Conservation (phyloP, 257 asterid species). For the Fraxinus anomala region DNA sequence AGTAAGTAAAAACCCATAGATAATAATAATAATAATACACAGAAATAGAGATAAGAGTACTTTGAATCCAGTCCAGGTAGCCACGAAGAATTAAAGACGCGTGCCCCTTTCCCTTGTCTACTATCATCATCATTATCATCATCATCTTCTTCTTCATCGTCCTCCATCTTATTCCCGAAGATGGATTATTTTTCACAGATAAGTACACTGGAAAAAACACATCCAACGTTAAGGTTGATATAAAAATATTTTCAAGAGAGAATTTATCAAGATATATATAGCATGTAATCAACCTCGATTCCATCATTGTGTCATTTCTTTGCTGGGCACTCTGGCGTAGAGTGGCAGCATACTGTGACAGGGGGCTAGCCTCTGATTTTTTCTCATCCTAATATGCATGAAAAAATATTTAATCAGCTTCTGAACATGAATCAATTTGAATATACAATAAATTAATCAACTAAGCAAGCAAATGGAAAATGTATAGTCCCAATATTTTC, state of each 20-base stretch:
- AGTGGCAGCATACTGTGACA: slow-evolving; percentile 57
- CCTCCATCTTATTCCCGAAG: slow-evolving; percentile 42
- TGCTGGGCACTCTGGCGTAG: slow-evolving; percentile 72
- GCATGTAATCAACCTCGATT: slow-evolving; percentile 57
- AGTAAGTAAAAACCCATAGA: not conserved
- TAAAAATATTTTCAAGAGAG: not conserved
- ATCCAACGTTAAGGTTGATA: slow-evolving; percentile 11
- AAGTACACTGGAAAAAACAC: slow-evolving; percentile 45
- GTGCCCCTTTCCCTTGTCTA: slow-evolving; percentile 1
- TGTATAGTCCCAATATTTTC: not conserved
- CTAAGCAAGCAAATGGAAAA: slow-evolving; percentile 5
- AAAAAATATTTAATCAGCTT: slow-evolving; percentile 4
- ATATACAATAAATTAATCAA: not conserved
- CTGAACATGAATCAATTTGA: slow-evolving; percentile 3
- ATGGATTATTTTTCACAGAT: slow-evolving; percentile 64
- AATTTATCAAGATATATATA: not conserved
- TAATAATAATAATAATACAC: not conserved
- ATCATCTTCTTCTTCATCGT: slow-evolving; percentile 57
- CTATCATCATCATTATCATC: slow-evolving; percentile 45
- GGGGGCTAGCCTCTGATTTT: slow-evolving; percentile 63
- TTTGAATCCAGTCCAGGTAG: slow-evolving; percentile 49
- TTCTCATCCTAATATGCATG: slow-evolving; percentile 57
- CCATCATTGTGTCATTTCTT: slow-evolving; percentile 62
- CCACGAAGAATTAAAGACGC: slow-evolving; percentile 46
- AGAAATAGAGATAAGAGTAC: slow-evolving; percentile 42